phyloP scores from a whole-genome alignment of 306 rosid genomes.

The Sindora glabra region DNA sequence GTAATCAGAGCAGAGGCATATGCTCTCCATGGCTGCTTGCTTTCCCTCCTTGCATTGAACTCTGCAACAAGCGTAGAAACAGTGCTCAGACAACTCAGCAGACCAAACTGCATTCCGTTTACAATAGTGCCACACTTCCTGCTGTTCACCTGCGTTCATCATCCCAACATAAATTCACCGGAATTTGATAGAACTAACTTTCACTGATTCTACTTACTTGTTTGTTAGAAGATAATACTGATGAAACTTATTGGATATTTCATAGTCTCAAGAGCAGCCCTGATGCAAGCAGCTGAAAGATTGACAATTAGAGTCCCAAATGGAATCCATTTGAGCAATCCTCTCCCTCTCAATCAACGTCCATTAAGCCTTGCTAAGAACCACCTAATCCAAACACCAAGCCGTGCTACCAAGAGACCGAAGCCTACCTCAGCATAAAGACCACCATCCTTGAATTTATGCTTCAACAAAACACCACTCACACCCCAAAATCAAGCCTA shows the following conservation, averaged over 20 bases:
- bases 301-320: conserved; percentile 79
- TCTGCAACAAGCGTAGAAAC: conserved; percentile 80
- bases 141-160: conserved; percentile 57
- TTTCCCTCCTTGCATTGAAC: conserved; percentile 75
- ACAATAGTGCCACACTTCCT: conserved; percentile 43
- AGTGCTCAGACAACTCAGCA: conserved; percentile 83
- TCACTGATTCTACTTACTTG: too few relatives aligned
- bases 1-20: conserved; percentile 55
- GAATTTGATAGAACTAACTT: too few relatives aligned
- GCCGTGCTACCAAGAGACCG: conserved; percentile 75
- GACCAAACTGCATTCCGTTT: conserved; percentile 58
- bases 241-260: conserved; percentile 42
- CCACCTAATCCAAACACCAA: conserved; percentile 90
- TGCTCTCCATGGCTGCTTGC: conserved; percentile 64
- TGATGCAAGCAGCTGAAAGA: conserved; percentile 70
- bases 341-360: conserved; percentile 57
- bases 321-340: conserved; percentile 64
- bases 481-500: conserved; percentile 49
- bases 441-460: conserved; percentile 37
- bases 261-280: conserved; percentile 62
- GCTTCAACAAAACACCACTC: conserved; percentile 33
- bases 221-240: conserved; percentile 14
- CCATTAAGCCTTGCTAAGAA: conserved; percentile 84
- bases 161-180: too few relatives aligned
- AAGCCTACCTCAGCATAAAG: conserved; percentile 56